Base-by-base conservation (phyloP, 768 basidiomycete species). In the Russula vinacea region DNA sequence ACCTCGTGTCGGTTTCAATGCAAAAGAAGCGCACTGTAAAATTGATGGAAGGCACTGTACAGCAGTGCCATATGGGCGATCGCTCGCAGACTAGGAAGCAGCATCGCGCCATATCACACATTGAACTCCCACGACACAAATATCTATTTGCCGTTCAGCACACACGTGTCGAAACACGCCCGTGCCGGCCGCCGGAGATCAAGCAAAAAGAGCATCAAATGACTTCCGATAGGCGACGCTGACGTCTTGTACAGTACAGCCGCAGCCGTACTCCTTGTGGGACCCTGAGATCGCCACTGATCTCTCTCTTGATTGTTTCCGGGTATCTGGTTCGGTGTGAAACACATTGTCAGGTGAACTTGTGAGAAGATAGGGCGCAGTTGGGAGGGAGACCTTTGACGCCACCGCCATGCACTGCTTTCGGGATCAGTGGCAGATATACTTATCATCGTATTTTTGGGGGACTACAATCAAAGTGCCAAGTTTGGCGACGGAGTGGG, bases 91-190 rank as follows among this genome's bases (percentile, higher is more conserved):
- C 24, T 35, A 44, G 42, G 51, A 54, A 49, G 44, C 16, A 35
- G 3, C 9, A 35, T 22, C 52, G 13, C 35, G 4, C 19, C 33
- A 37, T 33, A n/a, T 26, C 24, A 24, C 24, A 5, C 29, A 14
- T n/a, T 17, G 24, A 29, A 47, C 33, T 16, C 11, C 33, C 19
- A 26, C 39, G 37, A 26, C 19, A 44, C 19, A 44, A 19, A 33
- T n/a, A 32, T 35, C 5, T 44, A 26, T 61, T 64, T 33, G 33
- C 62, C 49, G 62, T 39, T 22, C n/a, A 9, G 33, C 33, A 54
- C 57, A 54, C 57, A 64, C 63, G 63, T 64, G 63, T 64, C 19
- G 29, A 5, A 60, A 50, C 53, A 60, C 24, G 45, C 10, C 22
- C 44, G 8, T 1, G 7, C 29, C 32, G 40, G 56, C 11, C 32